Evolutionary conservation across 768 basidiomycete species (phyloP), one percentile per base, ranked within the genome.

Genomic region (Inosperma sp.): DNA sequence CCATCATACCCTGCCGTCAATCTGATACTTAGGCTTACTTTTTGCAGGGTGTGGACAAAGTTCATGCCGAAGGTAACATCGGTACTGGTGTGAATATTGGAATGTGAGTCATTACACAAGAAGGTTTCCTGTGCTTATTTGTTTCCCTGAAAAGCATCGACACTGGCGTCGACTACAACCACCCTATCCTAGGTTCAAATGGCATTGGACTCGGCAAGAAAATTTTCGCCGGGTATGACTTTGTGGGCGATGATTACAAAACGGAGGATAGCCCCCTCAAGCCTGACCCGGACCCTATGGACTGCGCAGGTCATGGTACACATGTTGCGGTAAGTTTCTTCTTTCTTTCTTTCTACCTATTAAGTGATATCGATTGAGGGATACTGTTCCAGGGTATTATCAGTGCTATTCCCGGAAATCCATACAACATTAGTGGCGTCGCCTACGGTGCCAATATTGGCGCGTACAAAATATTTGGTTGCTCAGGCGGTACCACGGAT

Each of bases 71-170:
- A 54, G 84, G 83, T 1, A 74, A 79, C 61, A 71, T 70, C 14
- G 85, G 86, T n/a, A 72, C 72, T 16, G 85, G 85, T 4, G 67
- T 85, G 60, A 83, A 82, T 57, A 73, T 88, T 50, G 85, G 76
- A 51, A 78, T 86, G 79, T 80, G 51, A 58, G 77, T 56, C 6
- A 13, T 35, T 5, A n/a, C n/a, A 43, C 8, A 7, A 19, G 12
- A 10, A 39, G 16, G 2, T 16, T 4, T 27, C 7, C 19, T 21
- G 41, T 13, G 12, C 30, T 51, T 19, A 17, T 10, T 27, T 29
- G 25, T 42, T 36, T 29, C 10, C 22, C n/a, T n/a, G n/a, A n/a
- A n/a, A 36, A 79, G 77, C 41, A 67, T 84, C 47, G 81, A 81
- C 53, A 68, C 72, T 14, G 72, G 72, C 65, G 71, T 76, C 44